Base-by-base conservation (phyloP, 805 yeast genomes). In the Saturnispora dispora region DNA sequence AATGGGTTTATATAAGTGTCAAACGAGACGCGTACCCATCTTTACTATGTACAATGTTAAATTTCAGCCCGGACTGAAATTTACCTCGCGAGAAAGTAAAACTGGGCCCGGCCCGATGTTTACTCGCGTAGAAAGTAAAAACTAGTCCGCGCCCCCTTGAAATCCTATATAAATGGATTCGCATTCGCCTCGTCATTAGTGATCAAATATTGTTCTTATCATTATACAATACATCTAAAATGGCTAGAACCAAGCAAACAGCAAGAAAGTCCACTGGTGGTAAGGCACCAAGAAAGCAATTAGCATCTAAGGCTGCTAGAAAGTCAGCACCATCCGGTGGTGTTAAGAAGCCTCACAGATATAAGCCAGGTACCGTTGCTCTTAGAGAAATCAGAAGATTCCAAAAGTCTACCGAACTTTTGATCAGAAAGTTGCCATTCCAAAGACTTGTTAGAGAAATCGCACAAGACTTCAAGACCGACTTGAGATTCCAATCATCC, bases 361-460 rank as follows among this genome's bases (percentile, higher is more conserved):
- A 87, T 78, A 85, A 85, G 86, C 95, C 96, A 75, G 96, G 96
- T 82, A 87, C 93, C 67, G 93, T 85, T 66, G 97, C 97, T 57
- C 79, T 88, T 71, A 84, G 96, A 77, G 98, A 91, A 78, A 88
- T 93, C 69, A 85, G 96, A 79, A 85, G 95, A 80, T 91, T 90
- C 78, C 98, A 91, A 77, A 87, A 88, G 71, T 85, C 96, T 54
- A 90, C 98, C 62, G 96, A 90, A 71, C 78, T 91, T 49, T 81
- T 91, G 73, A 88, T 91, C 73, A 86, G 96, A 79, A 91, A 91
- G 73, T 80, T 91, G 63, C 98, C 98, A 54, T 91, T 91, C 85
- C 96, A 91, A 72, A 84, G 97, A 79, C 80, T 90, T 69, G 96
- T 90, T 53, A 81, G 96, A 72, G 96, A 90, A 75, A 88, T 91